Evolutionary conservation across 2,329 filamentous ascomycete species (phyloP), one percentile per base, ranked within the genome.

Genomic region (Zymoseptoria passerinii): DNA sequence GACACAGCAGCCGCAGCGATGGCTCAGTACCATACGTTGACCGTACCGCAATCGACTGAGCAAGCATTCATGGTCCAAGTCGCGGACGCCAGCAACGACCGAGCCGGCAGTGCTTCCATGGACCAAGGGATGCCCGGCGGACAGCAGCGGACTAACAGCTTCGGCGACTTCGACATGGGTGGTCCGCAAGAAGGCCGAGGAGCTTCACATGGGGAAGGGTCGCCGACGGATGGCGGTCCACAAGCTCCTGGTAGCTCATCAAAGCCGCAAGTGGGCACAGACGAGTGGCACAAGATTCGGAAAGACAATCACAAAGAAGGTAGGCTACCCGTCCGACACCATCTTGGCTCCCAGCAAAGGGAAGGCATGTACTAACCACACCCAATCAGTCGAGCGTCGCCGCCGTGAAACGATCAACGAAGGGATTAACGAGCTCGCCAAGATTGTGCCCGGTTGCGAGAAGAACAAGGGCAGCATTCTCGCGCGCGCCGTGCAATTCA

Each of bases 271-370:
- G 94, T 97, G n/a, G 94, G 94, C 2, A 94, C 91, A 1, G 90
- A 95, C 56, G 92, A 97, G 74, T 99, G 94, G 94, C 94, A 99
- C 74, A 95, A 95, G 73, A 86, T 95, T 68, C 85, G 94, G 62
- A 94, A 95, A 72, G 92, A 97, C 70, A 99, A 97, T 65, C 94
- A 99, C 77, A 99, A 99, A 83, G 92, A 97, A 81, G 94, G 92
- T 94, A 76, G 70, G 82, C 72, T 40, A 18, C 35, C 7, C 35
- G 23, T 23, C 23, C 23, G 23, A 23, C 23, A 23, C 23, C 4
- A 23, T 23, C 23, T 23, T 23, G 23, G 2, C 23, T 23, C 23
- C 23, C 23, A 23, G 23, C 4, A 23, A n/a, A n/a, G n/a, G n/a
- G n/a, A n/a, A 23, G 23, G 23, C 23, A 23, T 4, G 23, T 23